Percentiles rank a stretch among this genome's conserved stretches.
Evolutionary conservation across 75 land plant genomes (phyloP).

Genomic region (Picea glauca): DNA sequence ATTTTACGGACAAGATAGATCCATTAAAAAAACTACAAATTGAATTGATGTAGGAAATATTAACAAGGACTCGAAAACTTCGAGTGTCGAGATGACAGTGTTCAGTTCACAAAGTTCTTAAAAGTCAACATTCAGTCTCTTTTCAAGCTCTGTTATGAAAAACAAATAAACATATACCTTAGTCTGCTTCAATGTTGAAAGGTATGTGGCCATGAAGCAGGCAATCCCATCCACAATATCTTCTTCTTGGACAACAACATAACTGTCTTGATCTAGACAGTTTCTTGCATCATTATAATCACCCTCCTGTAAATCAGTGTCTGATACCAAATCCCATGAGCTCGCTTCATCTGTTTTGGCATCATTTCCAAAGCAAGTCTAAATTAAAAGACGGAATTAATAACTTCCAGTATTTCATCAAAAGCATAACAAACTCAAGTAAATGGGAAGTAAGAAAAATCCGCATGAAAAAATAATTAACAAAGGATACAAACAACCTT

Average conservation of each 20-base stretch:
- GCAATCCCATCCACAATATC: constrained; percentile 96
- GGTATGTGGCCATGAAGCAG: constrained; percentile 84
- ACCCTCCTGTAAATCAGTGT: constrained; percentile 51
- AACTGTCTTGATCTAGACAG: constrained; percentile 51
- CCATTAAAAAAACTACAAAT: background rate
- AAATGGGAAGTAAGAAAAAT: background rate
- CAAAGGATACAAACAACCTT: background rate
- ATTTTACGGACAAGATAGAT: background rate
- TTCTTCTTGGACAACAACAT: constrained; percentile 80
- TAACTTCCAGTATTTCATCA: background rate
- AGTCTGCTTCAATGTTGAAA: constrained; percentile 66
- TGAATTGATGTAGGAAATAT: background rate
- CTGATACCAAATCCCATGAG: constrained; percentile 70
- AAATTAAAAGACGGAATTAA: background rate
- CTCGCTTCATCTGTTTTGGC: constrained; percentile 47
- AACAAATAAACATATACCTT: constrained; percentile 40
- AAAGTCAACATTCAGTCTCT: too few relatives aligned
- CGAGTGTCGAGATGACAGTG: background rate
- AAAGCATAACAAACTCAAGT: background rate
- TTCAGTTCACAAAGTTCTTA: too few relatives aligned
- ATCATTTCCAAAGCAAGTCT: background rate
- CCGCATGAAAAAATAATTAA: background rate
- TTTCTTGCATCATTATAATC: constrained; percentile 23
- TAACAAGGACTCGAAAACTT: background rate
- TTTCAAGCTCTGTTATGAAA: background rate